A percentile compares a stretch with the other conserved stretches of the same genome.
phyloP scores from a whole-genome alignment of 495 filamentous ascomycete genomes.

The Friedmanniomyces simplex region DNA sequence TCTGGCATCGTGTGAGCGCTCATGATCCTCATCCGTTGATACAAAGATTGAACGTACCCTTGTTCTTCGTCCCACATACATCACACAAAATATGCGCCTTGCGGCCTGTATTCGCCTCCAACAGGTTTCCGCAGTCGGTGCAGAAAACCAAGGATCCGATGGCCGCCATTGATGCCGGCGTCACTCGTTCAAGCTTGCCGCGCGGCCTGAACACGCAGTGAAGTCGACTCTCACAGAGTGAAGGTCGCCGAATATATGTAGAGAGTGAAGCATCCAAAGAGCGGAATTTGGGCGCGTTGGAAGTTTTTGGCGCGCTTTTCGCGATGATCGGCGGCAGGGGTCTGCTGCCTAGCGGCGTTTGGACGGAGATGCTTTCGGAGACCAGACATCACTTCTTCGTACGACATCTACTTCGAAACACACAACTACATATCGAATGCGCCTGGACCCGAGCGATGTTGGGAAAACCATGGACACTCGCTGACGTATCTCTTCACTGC shows the following conservation, averaged over 20 bases:
- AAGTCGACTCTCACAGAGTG: background rate
- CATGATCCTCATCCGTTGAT: background rate
- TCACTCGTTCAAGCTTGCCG: background rate
- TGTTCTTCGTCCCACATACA: conserved; percentile 73
- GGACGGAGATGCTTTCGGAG: no score
- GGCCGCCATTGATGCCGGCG: conserved; percentile 53
- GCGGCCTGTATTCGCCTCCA: conserved; percentile 66
- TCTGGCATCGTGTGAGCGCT: conserved; percentile 40
- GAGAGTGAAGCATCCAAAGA: background rate
- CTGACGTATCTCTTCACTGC: background rate
- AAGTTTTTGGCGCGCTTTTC: background rate
- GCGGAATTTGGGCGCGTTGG: background rate
- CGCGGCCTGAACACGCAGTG: background rate
- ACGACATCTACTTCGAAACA: background rate
- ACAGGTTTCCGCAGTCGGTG: conserved; percentile 70
- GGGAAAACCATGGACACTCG: background rate
- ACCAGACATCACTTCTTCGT: no score
- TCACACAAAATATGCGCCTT: conserved; percentile 70
- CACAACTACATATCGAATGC: background rate
- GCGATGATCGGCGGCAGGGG: conserved; percentile 1
- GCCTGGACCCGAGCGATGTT: background rate
- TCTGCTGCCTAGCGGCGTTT: conserved; percentile 2
- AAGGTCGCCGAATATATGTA: background rate
- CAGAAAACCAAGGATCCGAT: conserved; percentile 91
- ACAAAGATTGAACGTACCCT: conserved; percentile 43